Base-by-base conservation (phyloP, 1,139 yeast species). In the Maudiozyma humilis region DNA sequence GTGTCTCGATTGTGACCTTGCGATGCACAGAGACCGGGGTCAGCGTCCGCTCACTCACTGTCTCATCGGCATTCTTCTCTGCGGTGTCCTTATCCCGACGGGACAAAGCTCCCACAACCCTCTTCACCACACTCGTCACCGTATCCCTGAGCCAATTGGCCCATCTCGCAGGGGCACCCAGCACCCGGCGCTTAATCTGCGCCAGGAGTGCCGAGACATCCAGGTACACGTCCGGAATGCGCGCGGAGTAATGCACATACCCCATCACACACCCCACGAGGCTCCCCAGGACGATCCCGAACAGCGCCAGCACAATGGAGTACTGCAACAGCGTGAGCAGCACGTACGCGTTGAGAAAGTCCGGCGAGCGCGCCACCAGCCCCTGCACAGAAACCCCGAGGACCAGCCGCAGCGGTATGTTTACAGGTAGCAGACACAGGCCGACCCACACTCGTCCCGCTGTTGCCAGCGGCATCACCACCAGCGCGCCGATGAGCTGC, bases 141-240 rank as follows among this genome's bases (percentile, higher is more conserved):
- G 10, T 23, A 23, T 10, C 27, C 10, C 27, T 23, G 8, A 23
- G 27, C 27, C 27, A 23, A 23, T 23, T 10, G 6, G 27, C 27
- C 27, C 27, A 23, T 23, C 27, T 23, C 10, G 8, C 27, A 23
- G 27, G 27, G 6, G 27, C 27, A 10, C 27, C 10, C 27, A 6
- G 6, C 27, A 23, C 27, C 8, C 27, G 27, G 8, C 10, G 27
- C 27, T 23, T 23, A 23, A 23, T 5, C 15, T 31, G 7, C 14
- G 36, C 13, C 14, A 14, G 16, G 19, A 38, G 8, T 30, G 35
- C 31, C 31, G 52, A 46, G 23, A 51, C 20, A 18, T 55, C 56
- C 8, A 56, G 41, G 32, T 49, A 51, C 2, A 49, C 43, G 36
- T 48, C 50, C 5, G 62, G 62, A 25, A 57, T 51, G 15, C 46